Evolutionary conservation across 2,329 filamentous ascomycete species (phyloP), one percentile per base, ranked within the genome.

Genomic region (Lomentospora prolificans): DNA sequence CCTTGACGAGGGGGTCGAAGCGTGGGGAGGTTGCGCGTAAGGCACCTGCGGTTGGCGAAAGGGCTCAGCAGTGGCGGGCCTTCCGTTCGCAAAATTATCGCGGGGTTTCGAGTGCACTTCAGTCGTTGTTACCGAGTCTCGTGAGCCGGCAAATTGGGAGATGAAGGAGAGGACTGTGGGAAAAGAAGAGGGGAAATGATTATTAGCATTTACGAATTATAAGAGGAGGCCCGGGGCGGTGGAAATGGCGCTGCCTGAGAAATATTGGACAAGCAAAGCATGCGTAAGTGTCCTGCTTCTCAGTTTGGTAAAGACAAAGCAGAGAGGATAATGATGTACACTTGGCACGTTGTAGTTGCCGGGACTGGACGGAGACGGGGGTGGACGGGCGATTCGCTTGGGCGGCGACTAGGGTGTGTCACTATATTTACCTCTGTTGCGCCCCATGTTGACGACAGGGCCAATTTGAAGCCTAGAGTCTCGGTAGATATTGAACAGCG

Each of bases 91-190:
- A 19, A 25, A 14, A 12, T 22, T 19, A 28, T 33, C 46, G 53
- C 27, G 17, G 27, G 28, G 12, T 27, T 25, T 25, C 10, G 41
- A 27, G 17, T 31, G 33, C 17, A 41, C 19, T 22, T 50, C 44
- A 24, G 53, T 52, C 9, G 30, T 31, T 12, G 50, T 14, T 22
- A 33, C 27, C 24, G 39, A 22, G 53, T 55, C 28, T 55, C 53
- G 46, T 58, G 72, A 69, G 61, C 73, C 74, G 61, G 86, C 86
- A 75, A 88, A 85, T 72, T 85, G 83, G 70, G 87, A 90, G 80
- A 95, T 92, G 72, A 95, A 95, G 64, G 89, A 95, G 64, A 90
- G 78, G 57, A 95, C 90, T 95, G 69, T 61, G 56, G 64, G 19
- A 39, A 33, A 52, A 5, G 28, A 22, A 17, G 14, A 17, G 50